Conservation (phyloP, 257 asterid genomes). For the Solanum neorickii region DNA sequence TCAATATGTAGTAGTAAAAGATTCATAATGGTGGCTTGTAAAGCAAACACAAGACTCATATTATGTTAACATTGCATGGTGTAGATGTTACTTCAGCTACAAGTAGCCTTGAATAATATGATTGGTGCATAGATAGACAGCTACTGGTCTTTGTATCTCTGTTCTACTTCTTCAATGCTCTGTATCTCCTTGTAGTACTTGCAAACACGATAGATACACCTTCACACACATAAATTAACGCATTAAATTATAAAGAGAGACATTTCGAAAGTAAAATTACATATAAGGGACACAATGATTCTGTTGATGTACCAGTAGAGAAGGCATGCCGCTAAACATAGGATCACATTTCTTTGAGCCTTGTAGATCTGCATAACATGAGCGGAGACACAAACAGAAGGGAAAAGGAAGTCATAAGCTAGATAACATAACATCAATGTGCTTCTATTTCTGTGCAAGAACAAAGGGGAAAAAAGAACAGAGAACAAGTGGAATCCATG, state of each 20-base stretch:
- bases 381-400: background rate
- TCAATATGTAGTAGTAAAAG: background rate
- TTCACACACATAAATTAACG: conserved; percentile 4
- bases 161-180: conserved; percentile 63
- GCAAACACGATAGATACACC: conserved; percentile 78
- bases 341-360: conserved; percentile 72
- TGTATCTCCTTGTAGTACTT: conserved; percentile 50
- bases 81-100: background rate
- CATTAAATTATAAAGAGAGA: background rate
- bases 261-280: background rate
- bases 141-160: conserved; percentile 79
- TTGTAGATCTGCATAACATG: conserved; percentile 48
- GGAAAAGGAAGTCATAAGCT: background rate
- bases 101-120: background rate
- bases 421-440: background rate
- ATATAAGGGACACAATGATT: background rate
- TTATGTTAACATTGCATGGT: background rate
- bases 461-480: background rate
- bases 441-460: background rate
- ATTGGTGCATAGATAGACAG: background rate
- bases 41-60: background rate
- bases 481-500: background rate
- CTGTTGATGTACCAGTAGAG: conserved; percentile 53
- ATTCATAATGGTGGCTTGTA: background rate
- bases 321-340: conserved; percentile 56